Evolutionary conservation across 306 rosid genomes (phyloP), one percentile per base, ranked within the genome.

Genomic region (Luffa acutangula): DNA sequence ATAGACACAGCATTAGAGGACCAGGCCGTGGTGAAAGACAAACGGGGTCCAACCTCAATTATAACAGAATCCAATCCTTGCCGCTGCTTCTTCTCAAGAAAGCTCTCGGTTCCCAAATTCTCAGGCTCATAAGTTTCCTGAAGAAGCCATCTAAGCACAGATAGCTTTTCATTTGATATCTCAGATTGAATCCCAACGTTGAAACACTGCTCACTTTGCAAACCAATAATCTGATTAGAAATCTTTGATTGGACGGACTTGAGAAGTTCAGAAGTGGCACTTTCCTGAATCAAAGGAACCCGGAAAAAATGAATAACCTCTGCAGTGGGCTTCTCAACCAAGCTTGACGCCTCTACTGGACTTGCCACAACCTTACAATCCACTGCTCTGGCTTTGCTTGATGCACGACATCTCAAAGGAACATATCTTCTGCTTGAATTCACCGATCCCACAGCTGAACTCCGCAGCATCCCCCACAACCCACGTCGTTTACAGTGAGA

Each of bases 1-100:
- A 93, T 89, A 14, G 98, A 90, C 9, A 94, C 91, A 9, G 97
- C 98, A 87, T 94, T 94, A 10, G 98, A 67, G 70, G 98, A 94
- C 98, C 98, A 94, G 0, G 98, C 93, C 25, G 98, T 94, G 45
- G 94, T 92, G 82, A 94, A 94, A 1, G 98, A 94, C 82, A 94
- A 74, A 83, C 96, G 86, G 46, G 98, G 98, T 15, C 98, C 97
- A 82, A 92, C 97, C 89, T 92, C 98, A 66, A 92, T 52, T 75
- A 92, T 85, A 77, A 88, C 87, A 31, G 86, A 65, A 52, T 33
- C 82, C 83, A 90, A 84, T 31, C 94, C 97, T 80, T 89, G 88
- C 79, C 83, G 90, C 43, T 74, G 81, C 82, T 83, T 93, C 86
- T 92, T 89, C 84, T 86, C 89, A 76, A 93, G 96, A 88, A 93